Conservation (phyloP, 2,329 filamentous ascomycete species). For the Penicillium sp. region DNA sequence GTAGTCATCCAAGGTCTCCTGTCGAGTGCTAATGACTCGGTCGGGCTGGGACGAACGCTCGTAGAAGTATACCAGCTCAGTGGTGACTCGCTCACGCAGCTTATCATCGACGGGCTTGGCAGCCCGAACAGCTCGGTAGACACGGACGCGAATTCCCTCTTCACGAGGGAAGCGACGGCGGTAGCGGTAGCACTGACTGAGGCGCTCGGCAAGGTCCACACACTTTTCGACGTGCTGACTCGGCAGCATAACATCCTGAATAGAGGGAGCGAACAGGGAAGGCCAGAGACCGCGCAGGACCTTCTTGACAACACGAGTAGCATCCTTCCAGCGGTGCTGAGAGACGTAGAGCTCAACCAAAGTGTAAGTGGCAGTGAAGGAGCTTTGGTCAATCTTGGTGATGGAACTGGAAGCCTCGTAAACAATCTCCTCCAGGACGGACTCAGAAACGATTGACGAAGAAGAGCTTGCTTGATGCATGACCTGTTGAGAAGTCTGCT, state of each 20-base stretch:
- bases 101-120: slow-evolving; percentile 35
- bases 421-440: slow-evolving; percentile 47
- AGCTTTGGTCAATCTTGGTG: slow-evolving; percentile 43
- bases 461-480: slow-evolving; percentile 41
- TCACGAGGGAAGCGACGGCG: slow-evolving; percentile 39
- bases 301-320: slow-evolving; percentile 48
- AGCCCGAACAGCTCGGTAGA: slow-evolving; percentile 38
- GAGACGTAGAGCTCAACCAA: slow-evolving; percentile 47
- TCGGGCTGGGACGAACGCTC: slow-evolving; percentile 35
- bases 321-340: slow-evolving; percentile 51
- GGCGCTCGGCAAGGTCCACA: slow-evolving; percentile 49
- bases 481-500: slow-evolving; percentile 46
- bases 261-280: slow-evolving; percentile 47
- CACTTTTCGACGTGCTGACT: slow-evolving; percentile 47
- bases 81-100: slow-evolving; percentile 29
- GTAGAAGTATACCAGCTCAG: slow-evolving; percentile 33
- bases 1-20: slow-evolving; percentile 44
- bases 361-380: slow-evolving; percentile 44
- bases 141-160: slow-evolving; percentile 38
- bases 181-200: slow-evolving; percentile 50
- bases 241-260: slow-evolving; percentile 49
- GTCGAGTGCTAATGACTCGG: slow-evolving; percentile 38
- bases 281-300: slow-evolving; percentile 51
- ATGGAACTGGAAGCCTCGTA: slow-evolving; percentile 45
- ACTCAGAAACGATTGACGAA: slow-evolving; percentile 43